Evolutionary conservation across 345 rosid genomes (phyloP).

Genomic region (Gossypium raimondii): DNA sequence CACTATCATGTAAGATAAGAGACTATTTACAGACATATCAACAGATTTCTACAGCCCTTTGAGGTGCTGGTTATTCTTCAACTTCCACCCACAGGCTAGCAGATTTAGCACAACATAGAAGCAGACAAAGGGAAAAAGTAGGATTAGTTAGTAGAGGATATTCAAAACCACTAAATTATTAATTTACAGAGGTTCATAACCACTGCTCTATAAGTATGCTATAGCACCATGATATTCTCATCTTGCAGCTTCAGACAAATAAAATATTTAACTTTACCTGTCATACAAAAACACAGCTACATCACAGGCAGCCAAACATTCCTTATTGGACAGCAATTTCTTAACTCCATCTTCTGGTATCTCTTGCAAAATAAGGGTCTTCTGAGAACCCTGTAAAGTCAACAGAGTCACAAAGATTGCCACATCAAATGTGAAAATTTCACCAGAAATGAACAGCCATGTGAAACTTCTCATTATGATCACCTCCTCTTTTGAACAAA

Average conservation of each 20-base stretch:
- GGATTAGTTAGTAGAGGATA: not conserved
- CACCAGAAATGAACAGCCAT: conserved; percentile 3
- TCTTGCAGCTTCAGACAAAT: conserved; percentile 6
- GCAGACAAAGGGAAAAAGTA: not conserved
- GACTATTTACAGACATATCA: not conserved
- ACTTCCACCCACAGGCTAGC: not conserved
- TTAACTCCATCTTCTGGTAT: conserved; percentile 65
- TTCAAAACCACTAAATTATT: not conserved
- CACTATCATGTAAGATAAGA: conserved; percentile 14
- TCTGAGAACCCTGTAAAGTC: conserved; percentile 49
- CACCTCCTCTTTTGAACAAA: not conserved
- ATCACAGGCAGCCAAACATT: conserved; percentile 62
- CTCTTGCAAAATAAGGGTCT: conserved; percentile 66
- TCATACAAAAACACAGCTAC: conserved; percentile 72
- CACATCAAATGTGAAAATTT: conserved; percentile 15
- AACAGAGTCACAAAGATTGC: conserved; percentile 11
- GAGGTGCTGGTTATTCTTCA: not conserved
- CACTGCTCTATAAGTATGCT: not conserved
- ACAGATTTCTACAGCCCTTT: not conserved
- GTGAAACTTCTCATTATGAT: not conserved
- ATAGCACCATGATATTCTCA: not conserved
- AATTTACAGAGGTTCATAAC: not conserved
- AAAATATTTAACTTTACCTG: conserved; percentile 36
- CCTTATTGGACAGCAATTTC: conserved; percentile 41
- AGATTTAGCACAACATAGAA: conserved; percentile 1